Conservation (phyloP, 148 eudicot genomes). For the Pharnaceum exiguum region DNA sequence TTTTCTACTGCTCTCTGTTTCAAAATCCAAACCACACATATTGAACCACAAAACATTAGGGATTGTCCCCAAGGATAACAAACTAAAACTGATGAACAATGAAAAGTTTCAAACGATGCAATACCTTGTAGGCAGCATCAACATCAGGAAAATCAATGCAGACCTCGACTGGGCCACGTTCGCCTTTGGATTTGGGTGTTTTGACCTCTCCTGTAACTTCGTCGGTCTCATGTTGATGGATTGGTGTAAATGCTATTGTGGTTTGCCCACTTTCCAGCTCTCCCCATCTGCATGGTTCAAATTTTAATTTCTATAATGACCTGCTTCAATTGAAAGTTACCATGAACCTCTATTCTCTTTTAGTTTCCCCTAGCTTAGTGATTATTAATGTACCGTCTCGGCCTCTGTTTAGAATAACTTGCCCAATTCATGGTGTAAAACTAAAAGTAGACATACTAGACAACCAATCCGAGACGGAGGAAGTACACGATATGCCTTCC, state of each 20-base stretch:
- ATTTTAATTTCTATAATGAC: neutral
- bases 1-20: constrained; percentile 84
- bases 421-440: no score
- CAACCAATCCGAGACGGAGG: no score
- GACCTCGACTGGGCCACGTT: constrained; percentile 64
- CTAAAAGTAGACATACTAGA: no score
- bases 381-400: no score
- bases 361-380: no score
- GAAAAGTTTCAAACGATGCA: neutral
- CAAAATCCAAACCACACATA: neutral
- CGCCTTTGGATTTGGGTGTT: constrained; percentile 22
- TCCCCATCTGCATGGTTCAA: constrained; percentile 55
- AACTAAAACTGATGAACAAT: neutral
- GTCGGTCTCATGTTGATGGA: constrained; percentile 88
- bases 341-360: no score
- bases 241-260: constrained; percentile 85
- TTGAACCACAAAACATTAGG: no score
- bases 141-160: constrained; percentile 75
- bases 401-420: no score
- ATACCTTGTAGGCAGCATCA: constrained; percentile 79
- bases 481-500: no score
- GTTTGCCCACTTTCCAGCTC: constrained; percentile 84
- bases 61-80: neutral
- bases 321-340: no score
- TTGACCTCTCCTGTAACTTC: constrained; percentile 65